Percentiles rank a stretch among this genome's conserved stretches.
Evolutionary conservation across 2,329 filamentous ascomycete species (phyloP).

Genomic region (Parascedosporium putredinis): DNA sequence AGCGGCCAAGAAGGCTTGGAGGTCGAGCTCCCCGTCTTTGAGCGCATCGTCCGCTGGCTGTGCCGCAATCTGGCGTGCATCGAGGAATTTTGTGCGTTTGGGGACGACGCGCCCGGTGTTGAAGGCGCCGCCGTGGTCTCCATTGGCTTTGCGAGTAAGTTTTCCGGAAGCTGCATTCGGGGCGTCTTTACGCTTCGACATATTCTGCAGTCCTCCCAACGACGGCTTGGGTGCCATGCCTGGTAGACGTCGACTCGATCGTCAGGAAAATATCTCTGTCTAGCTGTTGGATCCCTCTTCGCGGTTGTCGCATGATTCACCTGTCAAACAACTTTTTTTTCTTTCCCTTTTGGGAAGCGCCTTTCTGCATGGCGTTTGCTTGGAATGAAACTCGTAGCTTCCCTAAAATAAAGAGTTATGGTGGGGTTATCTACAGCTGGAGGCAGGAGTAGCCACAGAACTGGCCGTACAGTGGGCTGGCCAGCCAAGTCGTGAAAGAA

Average conservation of each 20-base stretch:
- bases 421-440: too few species aligned
- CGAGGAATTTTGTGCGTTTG: constrained; percentile 36
- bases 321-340: too few species aligned
- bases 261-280: too few species aligned
- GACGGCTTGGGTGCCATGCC: constrained; percentile 5
- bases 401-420: too few species aligned
- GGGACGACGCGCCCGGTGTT: constrained; percentile 5
- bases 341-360: too few species aligned
- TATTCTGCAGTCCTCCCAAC: constrained; percentile 1
- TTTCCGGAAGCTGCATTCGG: not conserved
- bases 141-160: not conserved
- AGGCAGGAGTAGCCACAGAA: too few species aligned
- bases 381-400: too few species aligned
- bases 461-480: too few species aligned
- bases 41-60: constrained; percentile 41
- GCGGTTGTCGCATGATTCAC: too few species aligned
- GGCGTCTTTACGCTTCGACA: constrained; percentile 4
- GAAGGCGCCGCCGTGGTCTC: constrained; percentile 1
- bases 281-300: too few species aligned
- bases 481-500: too few species aligned
- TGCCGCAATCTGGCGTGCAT: constrained; percentile 38
- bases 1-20: constrained; percentile 73
- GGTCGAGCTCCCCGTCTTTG: constrained; percentile 69
- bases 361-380: too few species aligned
- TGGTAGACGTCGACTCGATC: not conserved